A percentile compares a stretch with the other conserved stretches of the same genome.
phyloP scores from a whole-genome alignment of 2,329 filamentous ascomycete genomes.

The Hypoxylon sp. region DNA sequence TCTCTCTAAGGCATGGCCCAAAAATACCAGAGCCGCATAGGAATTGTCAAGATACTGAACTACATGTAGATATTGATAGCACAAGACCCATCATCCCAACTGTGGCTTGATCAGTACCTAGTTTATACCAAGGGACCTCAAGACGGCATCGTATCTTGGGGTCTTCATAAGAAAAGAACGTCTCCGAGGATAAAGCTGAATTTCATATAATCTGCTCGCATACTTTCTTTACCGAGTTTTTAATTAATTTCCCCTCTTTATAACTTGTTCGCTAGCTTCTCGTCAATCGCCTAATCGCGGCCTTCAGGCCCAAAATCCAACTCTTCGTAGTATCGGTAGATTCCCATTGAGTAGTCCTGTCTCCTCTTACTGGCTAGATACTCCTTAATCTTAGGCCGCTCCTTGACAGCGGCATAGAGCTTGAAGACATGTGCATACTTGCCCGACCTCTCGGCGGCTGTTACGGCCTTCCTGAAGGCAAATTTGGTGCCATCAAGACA shows the following conservation, averaged over 20 bases:
- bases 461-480: slow-evolving; percentile 79
- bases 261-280: not conserved
- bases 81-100: too few relatives aligned
- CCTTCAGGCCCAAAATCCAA: slow-evolving; percentile 64
- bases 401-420: slow-evolving; percentile 75
- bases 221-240: not conserved
- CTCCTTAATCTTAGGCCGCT: slow-evolving; percentile 73
- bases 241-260: not conserved
- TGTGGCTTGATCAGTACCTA: not conserved
- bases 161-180: too few relatives aligned
- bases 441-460: slow-evolving; percentile 66
- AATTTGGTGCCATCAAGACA: slow-evolving; percentile 71
- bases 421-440: slow-evolving; percentile 74
- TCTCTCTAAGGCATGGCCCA: too few relatives aligned
- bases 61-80: too few relatives aligned
- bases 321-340: slow-evolving; percentile 82
- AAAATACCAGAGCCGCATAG: too few relatives aligned
- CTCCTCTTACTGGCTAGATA: slow-evolving; percentile 78
- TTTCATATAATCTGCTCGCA: not conserved
- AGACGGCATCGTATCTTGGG: not conserved
- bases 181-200: not conserved
- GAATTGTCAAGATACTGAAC: too few relatives aligned
- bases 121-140: not conserved
- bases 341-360: slow-evolving; percentile 72
- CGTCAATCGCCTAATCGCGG: slow-evolving; percentile 12